phyloP scores from a whole-genome alignment of 2,329 filamentous ascomycete genomes.

The Aspergillus sp. region DNA sequence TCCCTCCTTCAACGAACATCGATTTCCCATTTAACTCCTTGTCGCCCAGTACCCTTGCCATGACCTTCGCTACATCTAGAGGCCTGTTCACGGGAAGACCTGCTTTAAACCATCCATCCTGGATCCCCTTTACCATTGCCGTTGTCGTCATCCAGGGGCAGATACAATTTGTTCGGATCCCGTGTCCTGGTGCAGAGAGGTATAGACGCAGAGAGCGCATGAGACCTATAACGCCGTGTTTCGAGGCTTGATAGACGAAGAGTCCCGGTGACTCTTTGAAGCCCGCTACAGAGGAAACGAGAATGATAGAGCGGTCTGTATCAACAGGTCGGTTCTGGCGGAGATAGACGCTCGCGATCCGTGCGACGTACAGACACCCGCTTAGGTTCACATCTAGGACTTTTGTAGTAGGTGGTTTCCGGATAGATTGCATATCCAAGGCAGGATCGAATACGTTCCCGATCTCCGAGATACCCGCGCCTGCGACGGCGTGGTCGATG shows the following conservation, averaged over 20 bases:
- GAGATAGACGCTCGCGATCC: constrained; percentile 53
- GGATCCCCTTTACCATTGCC: constrained; percentile 34
- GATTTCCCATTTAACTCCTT: constrained; percentile 38
- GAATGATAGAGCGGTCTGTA: constrained; percentile 42
- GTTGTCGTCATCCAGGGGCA: constrained; percentile 46
- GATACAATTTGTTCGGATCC: constrained; percentile 45
- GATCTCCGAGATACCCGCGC: constrained; percentile 49
- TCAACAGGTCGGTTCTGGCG: constrained; percentile 34
- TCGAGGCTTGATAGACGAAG: constrained; percentile 48
- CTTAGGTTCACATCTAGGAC: constrained; percentile 50
- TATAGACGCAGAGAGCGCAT: constrained; percentile 47
- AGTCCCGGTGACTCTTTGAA: constrained; percentile 51
- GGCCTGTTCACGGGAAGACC: constrained; percentile 41
- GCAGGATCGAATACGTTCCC: constrained; percentile 47
- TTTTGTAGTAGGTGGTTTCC: constrained; percentile 34
- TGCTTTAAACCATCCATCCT: constrained; percentile 36
- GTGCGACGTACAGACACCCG: constrained; percentile 49
- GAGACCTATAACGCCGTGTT: constrained; percentile 52
- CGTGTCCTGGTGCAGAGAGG: constrained; percentile 30
- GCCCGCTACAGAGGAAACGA: constrained; percentile 48
- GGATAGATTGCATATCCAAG: constrained; percentile 47
- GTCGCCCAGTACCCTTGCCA: constrained; percentile 37
- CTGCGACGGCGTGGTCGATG: constrained; percentile 51
- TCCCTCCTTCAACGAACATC: constrained; percentile 45
- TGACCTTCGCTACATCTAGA: constrained; percentile 40